These are phyloP conservation scores for Penicillium lividum DNA, from an alignment of 495 filamentous ascomycete genomes.

Conservation along the genomic window DNA sequence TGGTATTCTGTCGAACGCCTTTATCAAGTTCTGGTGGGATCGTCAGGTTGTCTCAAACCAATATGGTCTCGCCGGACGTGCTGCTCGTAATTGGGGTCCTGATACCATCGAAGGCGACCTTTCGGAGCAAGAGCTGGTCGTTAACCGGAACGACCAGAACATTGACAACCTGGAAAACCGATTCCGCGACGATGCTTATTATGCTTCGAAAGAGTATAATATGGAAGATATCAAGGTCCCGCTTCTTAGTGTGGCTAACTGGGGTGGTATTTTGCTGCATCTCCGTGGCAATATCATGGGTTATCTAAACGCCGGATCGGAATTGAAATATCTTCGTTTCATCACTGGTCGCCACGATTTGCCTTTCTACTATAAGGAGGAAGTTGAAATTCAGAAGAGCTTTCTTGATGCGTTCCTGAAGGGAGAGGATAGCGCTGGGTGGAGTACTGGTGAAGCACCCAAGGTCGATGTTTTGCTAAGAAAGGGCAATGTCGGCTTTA, in stretches of 20 bases:
- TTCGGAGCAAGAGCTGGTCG: constrained; percentile 52
- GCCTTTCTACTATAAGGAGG: constrained; percentile 67
- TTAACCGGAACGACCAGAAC: constrained; percentile 59
- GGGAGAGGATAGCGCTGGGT: constrained; percentile 59
- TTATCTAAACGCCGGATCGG: constrained; percentile 55
- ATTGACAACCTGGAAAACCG: constrained; percentile 42
- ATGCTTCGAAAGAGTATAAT: constrained; percentile 33
- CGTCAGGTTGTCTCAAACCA: constrained; percentile 61
- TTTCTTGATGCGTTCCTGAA: constrained; percentile 71
- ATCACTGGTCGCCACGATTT: constrained; percentile 70
- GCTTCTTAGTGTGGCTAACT: constrained; percentile 61
- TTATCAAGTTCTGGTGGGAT: constrained; percentile 67
- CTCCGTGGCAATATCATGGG: constrained; percentile 65
- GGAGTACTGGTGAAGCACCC: constrained; percentile 57
- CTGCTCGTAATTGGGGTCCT: constrained; percentile 35
- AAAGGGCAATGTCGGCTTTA: constrained; percentile 63
- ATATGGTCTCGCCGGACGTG: constrained; percentile 53
- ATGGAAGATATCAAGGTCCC: constrained; percentile 60
- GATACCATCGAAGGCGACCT: constrained; percentile 67
- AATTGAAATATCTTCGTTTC: constrained; percentile 63
- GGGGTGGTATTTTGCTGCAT: constrained; percentile 61
- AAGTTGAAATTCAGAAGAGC: constrained; percentile 62
- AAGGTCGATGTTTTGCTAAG: constrained; percentile 58
- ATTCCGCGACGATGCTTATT: constrained; percentile 48
- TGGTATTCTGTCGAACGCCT: constrained; percentile 62